Percentiles rank a stretch among this genome's conserved stretches.
phyloP scores from a whole-genome alignment of 345 rosid species.

The Salix purpurea region DNA sequence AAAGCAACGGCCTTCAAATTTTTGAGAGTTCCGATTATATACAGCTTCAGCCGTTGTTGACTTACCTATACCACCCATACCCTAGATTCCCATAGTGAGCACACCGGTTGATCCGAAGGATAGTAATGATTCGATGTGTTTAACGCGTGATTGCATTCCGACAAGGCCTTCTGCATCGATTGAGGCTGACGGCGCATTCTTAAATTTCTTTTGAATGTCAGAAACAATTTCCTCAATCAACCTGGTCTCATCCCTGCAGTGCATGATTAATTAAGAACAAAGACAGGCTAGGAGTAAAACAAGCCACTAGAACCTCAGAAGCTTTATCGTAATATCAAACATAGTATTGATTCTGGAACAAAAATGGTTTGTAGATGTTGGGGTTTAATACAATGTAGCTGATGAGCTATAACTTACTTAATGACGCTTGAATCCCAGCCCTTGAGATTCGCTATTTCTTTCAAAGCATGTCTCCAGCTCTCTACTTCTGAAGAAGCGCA shows the following conservation, averaged over 20 bases:
- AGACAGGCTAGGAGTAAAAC: no score
- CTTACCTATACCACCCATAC: constrained; percentile 8
- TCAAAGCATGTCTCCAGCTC: no score
- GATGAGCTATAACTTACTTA: no score
- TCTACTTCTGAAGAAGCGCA: no score
- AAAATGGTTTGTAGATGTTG: no score
- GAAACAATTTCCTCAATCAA: neutral
- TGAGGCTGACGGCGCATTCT: neutral
- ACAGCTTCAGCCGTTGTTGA: neutral
- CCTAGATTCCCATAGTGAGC: neutral
- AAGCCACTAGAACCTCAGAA: no score
- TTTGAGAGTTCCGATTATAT: neutral
- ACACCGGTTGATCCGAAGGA: neutral
- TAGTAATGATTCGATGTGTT: neutral
- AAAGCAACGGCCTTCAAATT: neutral
- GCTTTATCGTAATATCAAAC: no score
- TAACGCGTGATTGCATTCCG: neutral
- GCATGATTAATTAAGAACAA: neutral
- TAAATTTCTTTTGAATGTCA: neutral
- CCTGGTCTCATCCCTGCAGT: neutral
- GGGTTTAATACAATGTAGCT: no score
- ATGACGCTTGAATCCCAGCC: no score
- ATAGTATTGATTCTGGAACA: no score
- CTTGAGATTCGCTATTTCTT: no score
- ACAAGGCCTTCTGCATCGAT: neutral